Conservation (phyloP, 495 filamentous ascomycete genomes). For the Penicillium soppii region DNA sequence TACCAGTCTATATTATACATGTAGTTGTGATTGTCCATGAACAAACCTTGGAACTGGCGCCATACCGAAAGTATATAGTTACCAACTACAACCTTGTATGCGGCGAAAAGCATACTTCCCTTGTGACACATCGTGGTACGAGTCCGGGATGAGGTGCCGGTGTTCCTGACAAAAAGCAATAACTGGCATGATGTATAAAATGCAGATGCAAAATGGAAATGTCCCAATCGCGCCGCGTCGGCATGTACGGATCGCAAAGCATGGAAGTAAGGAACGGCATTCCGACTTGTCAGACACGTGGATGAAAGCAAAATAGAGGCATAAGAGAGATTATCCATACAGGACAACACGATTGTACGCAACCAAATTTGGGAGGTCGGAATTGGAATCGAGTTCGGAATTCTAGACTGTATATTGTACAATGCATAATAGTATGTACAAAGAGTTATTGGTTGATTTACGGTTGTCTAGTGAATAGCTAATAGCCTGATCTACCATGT, state of each 20-base stretch:
- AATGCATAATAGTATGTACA: too few species aligned
- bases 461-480: too few species aligned
- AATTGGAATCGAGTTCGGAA: background rate
- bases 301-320: background rate
- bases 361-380: background rate
- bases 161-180: slow-evolving; percentile 6
- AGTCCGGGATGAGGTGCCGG: background rate
- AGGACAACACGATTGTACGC: background rate
- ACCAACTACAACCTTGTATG: background rate
- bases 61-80: too few species aligned
- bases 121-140: background rate
- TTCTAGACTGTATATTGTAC: too few species aligned
- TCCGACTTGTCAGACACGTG: slow-evolving; percentile 10
- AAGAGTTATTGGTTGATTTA: too few species aligned
- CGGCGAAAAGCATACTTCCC: background rate
- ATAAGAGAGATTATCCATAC: background rate
- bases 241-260: background rate
- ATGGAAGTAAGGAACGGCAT: slow-evolving; percentile 11
- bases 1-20: too few species aligned
- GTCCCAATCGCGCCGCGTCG: slow-evolving; percentile 2
- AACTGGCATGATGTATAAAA: slow-evolving; percentile 3
- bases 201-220: background rate
- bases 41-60: too few species aligned
- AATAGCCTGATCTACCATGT: background rate
- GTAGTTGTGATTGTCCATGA: too few species aligned